Percentiles rank a stretch among this genome's conserved stretches.
phyloP scores from a whole-genome alignment of 768 basidiomycete genomes.

The Leccinum disarticulatum region DNA sequence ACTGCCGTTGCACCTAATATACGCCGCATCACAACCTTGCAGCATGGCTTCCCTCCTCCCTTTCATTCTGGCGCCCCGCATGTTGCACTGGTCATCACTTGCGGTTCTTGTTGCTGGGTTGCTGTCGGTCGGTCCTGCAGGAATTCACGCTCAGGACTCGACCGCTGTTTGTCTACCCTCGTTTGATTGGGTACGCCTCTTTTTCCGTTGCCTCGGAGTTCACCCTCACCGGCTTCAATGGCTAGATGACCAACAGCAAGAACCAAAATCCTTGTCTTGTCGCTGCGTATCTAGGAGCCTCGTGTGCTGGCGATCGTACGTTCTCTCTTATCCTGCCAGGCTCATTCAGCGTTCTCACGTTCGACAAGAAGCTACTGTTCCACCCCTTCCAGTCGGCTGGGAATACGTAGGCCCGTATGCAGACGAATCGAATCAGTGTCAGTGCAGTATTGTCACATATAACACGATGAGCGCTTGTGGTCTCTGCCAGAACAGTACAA shows the following conservation, averaged over 20 bases:
- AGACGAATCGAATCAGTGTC: constrained; percentile 37
- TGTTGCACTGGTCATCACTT: constrained; percentile 14
- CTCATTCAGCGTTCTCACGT: constrained; percentile 9
- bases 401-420: constrained; percentile 36
- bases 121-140: constrained; percentile 17
- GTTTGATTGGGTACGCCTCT: constrained; percentile 29
- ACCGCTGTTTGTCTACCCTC: constrained; percentile 19
- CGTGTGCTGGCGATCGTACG: constrained; percentile 44
- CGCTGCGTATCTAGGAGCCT: constrained; percentile 42
- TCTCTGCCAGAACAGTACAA: constrained; percentile 49
- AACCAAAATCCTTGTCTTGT: constrained; percentile 47
- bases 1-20: neutral
- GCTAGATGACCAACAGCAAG: constrained; percentile 42
- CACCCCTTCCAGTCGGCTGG: constrained; percentile 35
- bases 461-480: constrained; percentile 58
- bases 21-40: neutral
- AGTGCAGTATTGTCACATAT: constrained; percentile 59
- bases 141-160: constrained; percentile 25
- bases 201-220: neutral
- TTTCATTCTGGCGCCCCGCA: constrained; percentile 9
- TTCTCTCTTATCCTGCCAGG: constrained; percentile 6
- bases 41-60: neutral
- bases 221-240: neutral
- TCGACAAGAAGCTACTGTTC: constrained; percentile 38
- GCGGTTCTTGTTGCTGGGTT: constrained; percentile 18